These are phyloP conservation scores for Pelargonium myrrhifolium DNA, from an alignment of 441 rosid species.

Conservation along the genomic window DNA sequence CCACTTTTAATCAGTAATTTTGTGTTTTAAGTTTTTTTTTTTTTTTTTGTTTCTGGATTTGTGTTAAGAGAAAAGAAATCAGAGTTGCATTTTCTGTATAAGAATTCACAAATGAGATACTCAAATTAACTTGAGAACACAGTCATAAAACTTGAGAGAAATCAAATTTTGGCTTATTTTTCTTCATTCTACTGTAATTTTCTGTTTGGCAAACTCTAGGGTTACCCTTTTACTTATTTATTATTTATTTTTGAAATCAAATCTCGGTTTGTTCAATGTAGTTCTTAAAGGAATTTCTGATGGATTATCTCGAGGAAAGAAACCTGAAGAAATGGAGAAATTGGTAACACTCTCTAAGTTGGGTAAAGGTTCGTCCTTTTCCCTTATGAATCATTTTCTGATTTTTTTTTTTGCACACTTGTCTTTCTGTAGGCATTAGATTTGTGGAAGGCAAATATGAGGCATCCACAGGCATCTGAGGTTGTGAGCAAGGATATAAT, in stretches of 20 bases:
- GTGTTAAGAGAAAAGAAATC: neutral
- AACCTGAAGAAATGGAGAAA: conserved; percentile 7
- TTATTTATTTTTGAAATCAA: neutral
- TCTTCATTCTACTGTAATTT: neutral
- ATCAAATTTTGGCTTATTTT: neutral
- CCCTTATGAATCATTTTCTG: neutral
- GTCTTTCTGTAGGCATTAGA: conserved; percentile 27
- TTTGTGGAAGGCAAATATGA: conserved; percentile 66
- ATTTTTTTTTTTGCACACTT: neutral
- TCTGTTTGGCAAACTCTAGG: neutral
- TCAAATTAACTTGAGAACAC: neutral
- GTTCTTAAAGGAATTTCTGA: conserved; percentile 80
- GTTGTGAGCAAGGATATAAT: conserved; percentile 57
- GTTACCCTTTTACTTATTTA: neutral
- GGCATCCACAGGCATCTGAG: conserved; percentile 42
- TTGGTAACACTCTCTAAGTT: neutral
- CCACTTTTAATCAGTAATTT: neutral
- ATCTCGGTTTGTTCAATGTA: conserved; percentile 21
- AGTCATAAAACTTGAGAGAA: neutral
- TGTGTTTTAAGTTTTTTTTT: neutral
- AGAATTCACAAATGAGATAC: neutral
- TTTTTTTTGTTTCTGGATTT: neutral
- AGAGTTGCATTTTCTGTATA: neutral
- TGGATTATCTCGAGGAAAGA: conserved; percentile 31
- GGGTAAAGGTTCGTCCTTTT: neutral